Base-by-base conservation (phyloP, 257 asterid species). In the Linaria vulgaris region DNA sequence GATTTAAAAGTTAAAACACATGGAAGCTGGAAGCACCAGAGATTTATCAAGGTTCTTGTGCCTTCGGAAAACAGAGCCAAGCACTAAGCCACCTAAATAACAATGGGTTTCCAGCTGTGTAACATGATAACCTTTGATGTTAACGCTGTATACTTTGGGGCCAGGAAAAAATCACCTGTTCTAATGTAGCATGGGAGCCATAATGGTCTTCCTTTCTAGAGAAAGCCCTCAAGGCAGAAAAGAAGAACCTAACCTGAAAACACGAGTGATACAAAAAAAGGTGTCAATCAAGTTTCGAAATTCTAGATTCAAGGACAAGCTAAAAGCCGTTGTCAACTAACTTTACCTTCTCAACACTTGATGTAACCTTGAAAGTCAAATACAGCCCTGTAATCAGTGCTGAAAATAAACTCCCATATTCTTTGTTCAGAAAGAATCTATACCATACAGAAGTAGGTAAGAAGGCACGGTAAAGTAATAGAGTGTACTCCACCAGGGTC, bases 381-480 rank as follows among this genome's bases (percentile, higher is more conserved):
- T 86, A 88, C 75, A 88, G 63, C 72, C 96, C 95, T 0, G 95
- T 88, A 23, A 77, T 86, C 69, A 88, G 74, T 20, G 90, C 80
- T 19, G 96, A 88, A 71, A 88, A 88, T 64, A 88, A 88, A 70
- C 91, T 84, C 41, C 95, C 96, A 69, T 88, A 80, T 15, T 88
- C 90, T 78, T 88, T 86, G 85, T 88, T 88, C 76, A 88, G 69
- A 78, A 88, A 88, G 83, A 86, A 88, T 67, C 85, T 80, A 72
- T 86, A 88, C 96, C 96, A 88, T 17, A 88, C 90, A 44, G 96
- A 88, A 63, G 96, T 64, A 6, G 95, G 96, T 73, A 88, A 71
- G 74, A 88, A 68, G 14, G 90, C 87, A 63, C 95, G 94, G 81
- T 84, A 80, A n/a, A 88, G 75, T 74, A 88, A 78, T 74, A 84